Base-by-base conservation (phyloP, 1,284 basidiomycete species). In the Blastosporella zonata region DNA sequence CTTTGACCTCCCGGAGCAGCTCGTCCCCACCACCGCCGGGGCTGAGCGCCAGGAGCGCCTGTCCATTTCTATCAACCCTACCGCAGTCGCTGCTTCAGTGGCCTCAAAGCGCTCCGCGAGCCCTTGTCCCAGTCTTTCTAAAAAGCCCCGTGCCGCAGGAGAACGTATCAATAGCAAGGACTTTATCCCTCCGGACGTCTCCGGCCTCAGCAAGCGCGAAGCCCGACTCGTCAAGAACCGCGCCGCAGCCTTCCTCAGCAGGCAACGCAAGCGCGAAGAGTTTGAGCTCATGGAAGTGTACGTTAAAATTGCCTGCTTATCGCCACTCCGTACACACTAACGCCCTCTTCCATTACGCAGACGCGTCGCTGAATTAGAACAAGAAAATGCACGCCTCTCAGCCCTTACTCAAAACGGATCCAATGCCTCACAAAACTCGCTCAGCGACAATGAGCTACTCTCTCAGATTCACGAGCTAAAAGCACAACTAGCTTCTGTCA, bases 151-250 rank as follows among this genome's bases (percentile, higher is more conserved):
- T 48, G 73, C 77, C 13, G 64, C 69, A 28, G 81, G 73, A 41
- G 84, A 85, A 59, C 79, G 84, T 56, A 77, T 89, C 58, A 83
- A 76, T 51, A 85, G 79, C 61, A 90, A 86, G 67, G 89, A 91
- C 65, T 94, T 93, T 62, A 67, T 94, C 6, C 89, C 89, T 18
- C 91, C 91, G 34, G 92, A 94, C 66, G 90, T 93, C 51, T 81
- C 84, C 42, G 92, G 91, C 42, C 78, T 94, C 51, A 85, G 78
- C 73, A 94, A 94, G 69, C 85, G 90, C 50, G 91, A 94, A 69
- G 91, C 92, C 44, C 82, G 91, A 47, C 78, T 94, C 12, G 89
- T 94, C 52, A 94, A 94, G 76, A 94, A 94, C 71, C 81, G 91
- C 47, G 91, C 91, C 10, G 91, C 91, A 7, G 91, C 91, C 47